Conservation (phyloP, 768 basidiomycete genomes). For the Auricularia sp. region DNA sequence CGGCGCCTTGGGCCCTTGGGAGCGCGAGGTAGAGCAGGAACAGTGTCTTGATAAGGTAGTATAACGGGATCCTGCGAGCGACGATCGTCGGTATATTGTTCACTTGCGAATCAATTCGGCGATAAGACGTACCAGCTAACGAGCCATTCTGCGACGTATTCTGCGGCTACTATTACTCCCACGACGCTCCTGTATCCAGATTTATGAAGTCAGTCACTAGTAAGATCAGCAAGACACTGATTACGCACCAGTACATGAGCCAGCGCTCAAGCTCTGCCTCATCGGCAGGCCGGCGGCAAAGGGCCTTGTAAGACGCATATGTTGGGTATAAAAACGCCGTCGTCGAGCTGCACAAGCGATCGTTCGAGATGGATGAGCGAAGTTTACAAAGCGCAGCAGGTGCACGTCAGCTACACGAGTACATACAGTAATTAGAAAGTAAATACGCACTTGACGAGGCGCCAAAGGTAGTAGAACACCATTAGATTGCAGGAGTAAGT, state of each 20-base stretch:
- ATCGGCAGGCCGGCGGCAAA: conserved; percentile 76
- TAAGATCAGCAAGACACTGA: background rate
- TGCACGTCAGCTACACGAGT: background rate
- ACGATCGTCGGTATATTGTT: conserved; percentile 3
- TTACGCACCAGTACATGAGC: conserved; percentile 83
- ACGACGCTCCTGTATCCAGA: conserved; percentile 19
- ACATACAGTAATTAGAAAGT: background rate
- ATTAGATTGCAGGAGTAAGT: background rate
- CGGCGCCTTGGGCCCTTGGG: conserved; percentile 81
- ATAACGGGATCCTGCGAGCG: conserved; percentile 71
- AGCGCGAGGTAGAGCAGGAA: conserved; percentile 85
- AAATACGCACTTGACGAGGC: background rate
- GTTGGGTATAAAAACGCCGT: conserved; percentile 83
- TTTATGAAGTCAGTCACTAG: background rate
- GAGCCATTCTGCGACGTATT: conserved; percentile 80
- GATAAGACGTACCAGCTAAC: conserved; percentile 60
- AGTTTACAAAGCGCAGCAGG: background rate
- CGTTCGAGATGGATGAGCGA: background rate
- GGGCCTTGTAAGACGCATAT: conserved; percentile 93
- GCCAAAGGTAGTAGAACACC: background rate
- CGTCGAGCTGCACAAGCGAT: conserved; percentile 28
- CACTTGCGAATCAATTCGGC: background rate
- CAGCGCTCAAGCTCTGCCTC: conserved; percentile 83
- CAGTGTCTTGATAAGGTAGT: conserved; percentile 67
- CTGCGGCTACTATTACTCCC: conserved; percentile 69